Base-by-base conservation (phyloP, 148 eudicot genomes). In the Tetragonia tetragonoides region DNA sequence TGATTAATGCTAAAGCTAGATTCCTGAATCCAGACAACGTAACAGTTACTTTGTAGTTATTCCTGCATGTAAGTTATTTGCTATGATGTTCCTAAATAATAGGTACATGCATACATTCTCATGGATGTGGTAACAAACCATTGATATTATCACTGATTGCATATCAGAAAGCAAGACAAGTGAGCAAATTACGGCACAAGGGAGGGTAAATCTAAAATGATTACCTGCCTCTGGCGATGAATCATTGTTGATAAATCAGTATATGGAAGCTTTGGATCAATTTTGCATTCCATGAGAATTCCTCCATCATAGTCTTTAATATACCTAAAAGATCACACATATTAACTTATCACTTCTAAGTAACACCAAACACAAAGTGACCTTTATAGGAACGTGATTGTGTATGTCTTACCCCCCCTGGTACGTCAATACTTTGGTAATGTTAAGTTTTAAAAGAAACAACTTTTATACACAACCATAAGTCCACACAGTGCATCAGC, bases 291-390 rank as follows among this genome's bases (percentile, higher is more conserved):
- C 99, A 95, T 93, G 73, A 95, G 95, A 81, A 90, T 91, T 70
- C 97, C 99, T 80, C 99, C 99, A 79, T 95, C 99, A 75, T 95
- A 95, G 80, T 95, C 99, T 86, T 95, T 95, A 62, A 95, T 95
- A 76, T 90, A 95, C 80, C 99, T 95, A 85, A 67, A 82, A 70
- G 24, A 23, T 10, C 0, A 41, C 7, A 61, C 18, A 42, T 14
- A n/a, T 66, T 42, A 72, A 72, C 47, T 56, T 59, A 18, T 40
- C 42, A 60, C 46, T 17, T 70, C 24, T 66, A 63, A 44, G 67
- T 68, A 81, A 28, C 44, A 46, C 46, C 11, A 49, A 66, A 10
- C 24, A 39, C n/a, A 39, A 12, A 37, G 8, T 6, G 16, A 15
- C 23, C 0, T n/a, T 28, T 49, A 51, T 71, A 51, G 38, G 60